phyloP scores from a whole-genome alignment of 106 monocot genomes.

The Triglochin maritima region DNA sequence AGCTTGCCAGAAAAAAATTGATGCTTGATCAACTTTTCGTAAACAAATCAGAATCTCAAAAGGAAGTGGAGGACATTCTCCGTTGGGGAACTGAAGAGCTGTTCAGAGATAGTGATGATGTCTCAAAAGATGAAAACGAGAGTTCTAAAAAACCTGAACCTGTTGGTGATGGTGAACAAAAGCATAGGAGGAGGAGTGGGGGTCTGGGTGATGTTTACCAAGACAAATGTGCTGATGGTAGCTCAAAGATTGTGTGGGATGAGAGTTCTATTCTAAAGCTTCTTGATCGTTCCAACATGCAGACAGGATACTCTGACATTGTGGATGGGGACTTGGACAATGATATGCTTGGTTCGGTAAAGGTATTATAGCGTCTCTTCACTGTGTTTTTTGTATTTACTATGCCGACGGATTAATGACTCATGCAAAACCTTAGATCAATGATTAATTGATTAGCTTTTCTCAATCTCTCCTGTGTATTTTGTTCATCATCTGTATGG shows the following conservation, averaged over 20 bases:
- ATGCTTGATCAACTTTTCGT: slow-evolving; percentile 99
- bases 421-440: too few relatives aligned
- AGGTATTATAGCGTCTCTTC: slow-evolving; percentile 22
- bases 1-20: slow-evolving; percentile 93
- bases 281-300: slow-evolving; percentile 83
- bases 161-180: slow-evolving; percentile 38
- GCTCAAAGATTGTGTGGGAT: slow-evolving; percentile 75
- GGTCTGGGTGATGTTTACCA: slow-evolving; percentile 38
- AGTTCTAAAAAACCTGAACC: slow-evolving; percentile 30
- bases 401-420: too few relatives aligned
- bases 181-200: slow-evolving; percentile 59
- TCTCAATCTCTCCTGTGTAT: too few relatives aligned
- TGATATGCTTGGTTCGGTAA: slow-evolving; percentile 93
- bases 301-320: slow-evolving; percentile 39
- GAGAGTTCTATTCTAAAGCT: slow-evolving; percentile 76
- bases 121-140: slow-evolving; percentile 43
- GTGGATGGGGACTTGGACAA: slow-evolving; percentile 68
- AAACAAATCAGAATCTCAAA: slow-evolving; percentile 88
- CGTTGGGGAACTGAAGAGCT: slow-evolving; percentile 98
- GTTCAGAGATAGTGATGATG: slow-evolving; percentile 44
- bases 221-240: slow-evolving; percentile 67
- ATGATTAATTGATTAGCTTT: too few relatives aligned
- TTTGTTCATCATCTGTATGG: too few relatives aligned
- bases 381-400: not conserved
- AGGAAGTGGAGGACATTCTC: slow-evolving; percentile 97